A percentile compares a stretch with the other conserved stretches of the same genome.
phyloP scores from a whole-genome alignment of 176 grass and related monocot species.

The Saccharum spontaneum region DNA sequence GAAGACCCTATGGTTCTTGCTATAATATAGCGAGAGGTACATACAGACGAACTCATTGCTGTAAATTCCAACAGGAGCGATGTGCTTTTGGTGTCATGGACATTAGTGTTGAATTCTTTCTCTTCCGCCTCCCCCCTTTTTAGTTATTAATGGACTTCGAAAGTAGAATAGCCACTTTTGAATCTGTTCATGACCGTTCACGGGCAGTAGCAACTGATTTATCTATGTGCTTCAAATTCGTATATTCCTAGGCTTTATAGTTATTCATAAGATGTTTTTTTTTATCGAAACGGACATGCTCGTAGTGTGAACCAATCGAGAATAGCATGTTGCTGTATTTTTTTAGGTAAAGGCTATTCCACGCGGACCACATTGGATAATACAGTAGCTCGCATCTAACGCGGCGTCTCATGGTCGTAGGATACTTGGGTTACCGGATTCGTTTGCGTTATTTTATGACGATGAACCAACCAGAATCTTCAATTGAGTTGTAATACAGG shows the following conservation, averaged over 20 bases:
- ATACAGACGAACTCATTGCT: slow-evolving; percentile 31
- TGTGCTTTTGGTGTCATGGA: slow-evolving; percentile 13
- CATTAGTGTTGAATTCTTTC: background rate
- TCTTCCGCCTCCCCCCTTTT: background rate
- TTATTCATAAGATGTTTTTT: background rate
- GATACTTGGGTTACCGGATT: too few relatives aligned
- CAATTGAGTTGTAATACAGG: background rate
- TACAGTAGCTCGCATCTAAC: too few relatives aligned
- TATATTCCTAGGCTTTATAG: background rate
- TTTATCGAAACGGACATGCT: background rate
- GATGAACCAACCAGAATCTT: background rate
- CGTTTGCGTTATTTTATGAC: too few relatives aligned
- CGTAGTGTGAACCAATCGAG: background rate
- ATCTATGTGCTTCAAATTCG: background rate
- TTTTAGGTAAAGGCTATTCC: background rate
- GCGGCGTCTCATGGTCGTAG: too few relatives aligned
- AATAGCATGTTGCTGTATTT: background rate
- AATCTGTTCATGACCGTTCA: background rate
- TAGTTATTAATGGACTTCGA: background rate
- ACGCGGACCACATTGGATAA: background rate
- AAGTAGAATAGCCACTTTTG: slow-evolving; percentile 6
- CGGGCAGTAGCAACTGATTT: background rate
- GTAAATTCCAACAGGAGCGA: slow-evolving; percentile 24
- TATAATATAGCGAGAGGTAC: slow-evolving; percentile 25
- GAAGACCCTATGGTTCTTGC: slow-evolving; percentile 19